Percentiles rank a stretch among this genome's conserved stretches.
These are phyloP conservation scores for Ophiostoma novo-ulmi DNA, from an alignment of 2,329 filamentous ascomycete genomes.

Conservation along the genomic window DNA sequence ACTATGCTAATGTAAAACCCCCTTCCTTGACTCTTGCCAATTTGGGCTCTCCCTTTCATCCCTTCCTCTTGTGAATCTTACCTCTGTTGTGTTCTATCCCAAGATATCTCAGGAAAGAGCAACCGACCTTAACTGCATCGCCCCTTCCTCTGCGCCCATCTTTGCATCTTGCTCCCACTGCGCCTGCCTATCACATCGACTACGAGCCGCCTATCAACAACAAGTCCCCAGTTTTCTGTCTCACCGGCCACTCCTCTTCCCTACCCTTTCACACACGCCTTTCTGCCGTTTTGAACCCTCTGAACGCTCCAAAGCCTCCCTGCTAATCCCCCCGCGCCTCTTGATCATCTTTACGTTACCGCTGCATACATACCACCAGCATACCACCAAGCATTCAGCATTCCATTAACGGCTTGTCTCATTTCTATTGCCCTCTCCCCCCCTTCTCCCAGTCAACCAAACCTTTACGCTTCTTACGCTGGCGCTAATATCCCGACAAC, in stretches of 20 bases:
- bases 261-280: background rate
- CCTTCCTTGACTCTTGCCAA: slow-evolving; percentile 3
- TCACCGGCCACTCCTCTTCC: background rate
- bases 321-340: background rate
- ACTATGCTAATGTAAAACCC: background rate
- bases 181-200: background rate
- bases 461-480: slow-evolving; percentile 23
- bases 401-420: slow-evolving; percentile 4
- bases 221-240: slow-evolving; percentile 10
- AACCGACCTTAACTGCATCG: background rate
- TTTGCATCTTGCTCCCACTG: background rate
- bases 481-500: slow-evolving; percentile 27
- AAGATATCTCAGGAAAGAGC: background rate
- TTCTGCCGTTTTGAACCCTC: slow-evolving; percentile 7
- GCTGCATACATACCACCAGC: background rate
- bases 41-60: background rate
- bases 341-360: slow-evolving; percentile 7
- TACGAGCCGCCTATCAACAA: background rate
- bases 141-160: background rate
- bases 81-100: background rate
- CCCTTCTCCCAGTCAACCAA: background rate
- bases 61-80: background rate
- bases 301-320: background rate
- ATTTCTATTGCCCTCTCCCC: background rate
- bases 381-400: background rate